Base-by-base conservation (phyloP, 108 stramenopile species). In the Nitzschia sp. region DNA sequence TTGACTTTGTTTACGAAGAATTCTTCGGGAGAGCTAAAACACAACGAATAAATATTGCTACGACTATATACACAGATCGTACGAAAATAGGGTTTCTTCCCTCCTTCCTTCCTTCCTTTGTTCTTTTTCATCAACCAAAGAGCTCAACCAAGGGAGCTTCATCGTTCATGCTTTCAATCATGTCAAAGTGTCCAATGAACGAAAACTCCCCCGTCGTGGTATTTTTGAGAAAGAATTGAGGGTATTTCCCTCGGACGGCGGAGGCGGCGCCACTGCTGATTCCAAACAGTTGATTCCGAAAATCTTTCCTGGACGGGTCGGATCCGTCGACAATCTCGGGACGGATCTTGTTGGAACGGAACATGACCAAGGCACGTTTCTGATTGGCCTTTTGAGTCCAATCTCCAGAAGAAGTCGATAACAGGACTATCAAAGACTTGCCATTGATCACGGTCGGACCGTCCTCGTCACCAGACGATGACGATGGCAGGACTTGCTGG, bases 151-250 rank as follows among this genome's bases (percentile, higher is more conserved):
- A 36, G 15, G 47, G 21, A 2, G 60, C 70, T 52, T 34, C 30
- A 30, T 58, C 58, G 53, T 71, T 58, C 11, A 23, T 35, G 21
- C 16, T 17, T 22, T 58, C 58, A 36, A 71, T 58, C 17, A 31
- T 32, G 29, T 50, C 46, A 22, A 38, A 71, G 45, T 50, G 29
- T 22, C 76, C 76, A 9, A 70, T 38, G 53, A 66, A 71, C 11
- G 73, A 69, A 53, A 30, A 54, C 16, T 76, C 81, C 34, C 77
- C 83, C 17, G 44, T 44, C 46, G 73, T 56, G 27, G 77, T 65
- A 57, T 75, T 36, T 31, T 72, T 57, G 36, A 86, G 69, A 66
- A 86, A 90, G 53, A 90, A 85, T 60, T 90, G 89, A 9, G 89
- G 89, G 67, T 83, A 90, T 25, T 83, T 76, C 11, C 71, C 85